These are phyloP conservation scores for Talaromyces adpressus DNA, from an alignment of 495 filamentous ascomycete species.

Conservation along the genomic window DNA sequence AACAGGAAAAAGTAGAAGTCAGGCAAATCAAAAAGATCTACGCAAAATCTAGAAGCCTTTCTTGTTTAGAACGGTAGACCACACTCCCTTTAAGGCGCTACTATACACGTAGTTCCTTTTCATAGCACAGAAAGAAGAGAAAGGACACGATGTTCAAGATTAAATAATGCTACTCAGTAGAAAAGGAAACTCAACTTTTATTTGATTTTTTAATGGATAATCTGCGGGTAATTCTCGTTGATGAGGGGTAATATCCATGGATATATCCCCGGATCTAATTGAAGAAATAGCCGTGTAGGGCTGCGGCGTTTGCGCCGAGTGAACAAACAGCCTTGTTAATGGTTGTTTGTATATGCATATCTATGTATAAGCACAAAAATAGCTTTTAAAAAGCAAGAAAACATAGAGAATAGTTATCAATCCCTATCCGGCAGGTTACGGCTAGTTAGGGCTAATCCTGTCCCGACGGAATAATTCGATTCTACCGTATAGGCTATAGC, in stretches of 20 bases:
- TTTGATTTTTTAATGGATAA: background rate
- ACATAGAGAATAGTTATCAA: too few relatives aligned
- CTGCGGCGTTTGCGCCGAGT: background rate
- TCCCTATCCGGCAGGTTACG: too few relatives aligned
- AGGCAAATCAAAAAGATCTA: background rate
- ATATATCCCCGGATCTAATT: too few relatives aligned
- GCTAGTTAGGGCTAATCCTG: too few relatives aligned
- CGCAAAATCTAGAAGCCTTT: background rate
- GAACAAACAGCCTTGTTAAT: background rate
- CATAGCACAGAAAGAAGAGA: background rate
- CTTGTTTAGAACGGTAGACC: background rate
- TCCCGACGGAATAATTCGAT: too few relatives aligned
- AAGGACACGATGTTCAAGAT: background rate
- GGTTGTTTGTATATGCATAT: background rate
- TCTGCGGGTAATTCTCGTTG: background rate
- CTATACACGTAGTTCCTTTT: background rate
- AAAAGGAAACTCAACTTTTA: background rate
- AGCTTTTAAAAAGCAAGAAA: too few relatives aligned
- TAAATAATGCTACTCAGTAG: background rate
- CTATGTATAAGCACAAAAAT: background rate
- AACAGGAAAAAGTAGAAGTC: background rate
- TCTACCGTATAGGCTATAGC: too few relatives aligned
- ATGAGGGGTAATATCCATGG: background rate
- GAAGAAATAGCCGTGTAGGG: background rate
- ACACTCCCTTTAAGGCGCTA: background rate